Base-by-base conservation (phyloP, 345 rosid species). In the Turnera subulata region DNA sequence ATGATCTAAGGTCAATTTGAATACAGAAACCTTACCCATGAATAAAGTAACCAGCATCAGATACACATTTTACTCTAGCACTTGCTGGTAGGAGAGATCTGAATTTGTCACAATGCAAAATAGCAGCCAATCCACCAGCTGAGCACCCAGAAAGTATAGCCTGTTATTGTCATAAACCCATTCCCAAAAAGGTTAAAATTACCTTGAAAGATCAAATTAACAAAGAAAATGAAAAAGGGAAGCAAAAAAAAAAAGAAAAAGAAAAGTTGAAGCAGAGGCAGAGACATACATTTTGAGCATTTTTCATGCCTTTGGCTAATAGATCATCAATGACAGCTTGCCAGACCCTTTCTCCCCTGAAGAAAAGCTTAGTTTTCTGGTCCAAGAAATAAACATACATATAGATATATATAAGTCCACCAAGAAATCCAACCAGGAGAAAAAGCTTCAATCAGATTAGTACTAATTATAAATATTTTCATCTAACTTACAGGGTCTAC, bases 121-220 rank as follows among this genome's bases (percentile, higher is more conserved):
- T 69, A 1, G 99, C 71, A 33, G 95, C 82, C 80, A 93, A 75
- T 37, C 96, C 99, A 6, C 99, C 97, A 38, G 99, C 99, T 2
- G 99, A 93, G 68, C 99, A 93, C 2, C 99, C 99, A 3, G 97
- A 82, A 56, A 93, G 73, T 72, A 93, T 65, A 68, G 96, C 99
- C 99, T 93, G 62, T 15, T 4, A 66, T 2, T 44, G 6, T 16
- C 18, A 45, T 42, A 4, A 42, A 0, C 16, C 16, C 45, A 55
- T 33, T 32, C 21, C 48, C 24, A 46, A 37, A 23, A 29, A n/a
- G 46, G 48, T 45, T 25, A 39, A n/a, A 29, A 29, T 29, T 29
- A 29, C 35, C 35, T 3, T 29, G 35, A 29, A 29, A 29, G 35
- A 29, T 29, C 35, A 29, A 29, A 29, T 29, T 29, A 29, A 29